These are phyloP conservation scores for Avena atlantica DNA, from an alignment of 176 grass and related monocot genomes.

Conservation along the genomic window DNA sequence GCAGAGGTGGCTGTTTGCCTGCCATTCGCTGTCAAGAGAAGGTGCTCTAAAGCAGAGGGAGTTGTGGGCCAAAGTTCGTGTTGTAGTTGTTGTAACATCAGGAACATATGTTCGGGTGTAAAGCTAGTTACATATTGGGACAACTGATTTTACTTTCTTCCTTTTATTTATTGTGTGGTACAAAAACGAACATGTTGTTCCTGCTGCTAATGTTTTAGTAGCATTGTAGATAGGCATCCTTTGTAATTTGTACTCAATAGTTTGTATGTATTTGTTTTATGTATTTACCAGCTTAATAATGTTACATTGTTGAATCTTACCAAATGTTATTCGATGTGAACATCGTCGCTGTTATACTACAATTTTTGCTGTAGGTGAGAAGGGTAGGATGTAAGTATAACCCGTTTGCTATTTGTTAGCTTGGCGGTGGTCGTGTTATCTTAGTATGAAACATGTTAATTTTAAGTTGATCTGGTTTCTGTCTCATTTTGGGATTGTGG, in stretches of 20 bases:
- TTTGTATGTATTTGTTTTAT: constrained; percentile 48
- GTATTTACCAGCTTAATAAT: constrained; percentile 10
- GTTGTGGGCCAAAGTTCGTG: neutral
- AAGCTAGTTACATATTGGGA: constrained; percentile 51
- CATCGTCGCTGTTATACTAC: neutral
- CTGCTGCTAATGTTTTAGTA: constrained; percentile 33
- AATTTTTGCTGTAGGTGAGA: neutral
- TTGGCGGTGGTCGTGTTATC: no score
- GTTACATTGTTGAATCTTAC: neutral
- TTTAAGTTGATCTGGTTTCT: no score
- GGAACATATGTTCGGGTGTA: constrained; percentile 40
- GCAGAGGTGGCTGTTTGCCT: neutral
- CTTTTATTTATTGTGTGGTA: constrained; percentile 37
- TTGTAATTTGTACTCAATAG: constrained; percentile 38
- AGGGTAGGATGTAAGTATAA: no score
- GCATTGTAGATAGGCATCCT: constrained; percentile 30
- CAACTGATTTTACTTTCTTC: constrained; percentile 16
- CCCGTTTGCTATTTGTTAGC: no score
- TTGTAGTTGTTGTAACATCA: constrained; percentile 49
- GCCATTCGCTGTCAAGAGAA: constrained; percentile 6
- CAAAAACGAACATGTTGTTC: constrained; percentile 17
- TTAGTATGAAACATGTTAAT: no score
- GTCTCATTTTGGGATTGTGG: no score
- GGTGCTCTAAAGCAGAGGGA: constrained; percentile 16
- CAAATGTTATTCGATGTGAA: neutral